Conservation (phyloP, 306 rosid species). For the Trifolium subterraneum region DNA sequence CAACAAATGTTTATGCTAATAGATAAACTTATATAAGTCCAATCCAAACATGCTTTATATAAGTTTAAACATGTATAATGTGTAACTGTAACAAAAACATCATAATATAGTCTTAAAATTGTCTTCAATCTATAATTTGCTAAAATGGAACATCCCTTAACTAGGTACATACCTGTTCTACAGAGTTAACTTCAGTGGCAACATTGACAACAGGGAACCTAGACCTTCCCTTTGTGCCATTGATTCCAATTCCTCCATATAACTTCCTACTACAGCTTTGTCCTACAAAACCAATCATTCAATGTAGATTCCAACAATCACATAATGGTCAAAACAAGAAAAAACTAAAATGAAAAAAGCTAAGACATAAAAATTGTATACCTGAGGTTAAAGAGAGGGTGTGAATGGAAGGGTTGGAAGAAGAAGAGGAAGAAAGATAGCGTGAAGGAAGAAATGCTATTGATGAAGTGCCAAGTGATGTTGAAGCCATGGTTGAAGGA, state of each 20-base stretch:
- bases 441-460: constrained; percentile 67
- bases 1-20: neutral
- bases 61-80: neutral
- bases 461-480: constrained; percentile 68
- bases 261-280: constrained; percentile 56
- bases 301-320: constrained; percentile 31
- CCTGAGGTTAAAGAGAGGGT: constrained; percentile 64
- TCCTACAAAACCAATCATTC: constrained; percentile 56
- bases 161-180: constrained; percentile 59
- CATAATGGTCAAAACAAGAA: neutral
- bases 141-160: neutral
- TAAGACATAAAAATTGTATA: constrained; percentile 31
- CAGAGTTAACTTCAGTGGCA: constrained; percentile 83
- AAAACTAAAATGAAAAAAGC: neutral
- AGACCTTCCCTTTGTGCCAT: constrained; percentile 65
- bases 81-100: neutral
- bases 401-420: constrained; percentile 55
- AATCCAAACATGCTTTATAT: neutral
- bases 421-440: constrained; percentile 45
- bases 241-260: constrained; percentile 65
- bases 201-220: constrained; percentile 75
- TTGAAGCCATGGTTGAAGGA: constrained; percentile 61
- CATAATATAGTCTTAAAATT: neutral
- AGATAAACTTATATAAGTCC: neutral
- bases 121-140: neutral